phyloP scores from a whole-genome alignment of 371 early-diverging fungal species.

The Rhizomucor miehei region DNA sequence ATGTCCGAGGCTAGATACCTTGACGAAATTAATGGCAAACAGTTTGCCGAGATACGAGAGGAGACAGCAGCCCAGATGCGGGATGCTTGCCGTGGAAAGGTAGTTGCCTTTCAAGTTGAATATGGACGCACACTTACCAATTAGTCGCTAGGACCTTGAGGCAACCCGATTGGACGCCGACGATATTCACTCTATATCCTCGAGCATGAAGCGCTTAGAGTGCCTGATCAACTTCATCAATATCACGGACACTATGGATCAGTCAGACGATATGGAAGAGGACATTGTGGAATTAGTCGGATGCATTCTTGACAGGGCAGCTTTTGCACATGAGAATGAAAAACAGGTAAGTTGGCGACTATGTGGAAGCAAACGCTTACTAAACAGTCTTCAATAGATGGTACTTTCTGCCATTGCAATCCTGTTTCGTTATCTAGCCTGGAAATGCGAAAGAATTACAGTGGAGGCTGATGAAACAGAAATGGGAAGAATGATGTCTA shows the following conservation, averaged over 20 bases:
- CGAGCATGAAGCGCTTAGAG: conserved; percentile 38
- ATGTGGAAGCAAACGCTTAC: not conserved
- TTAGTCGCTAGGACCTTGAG: conserved; percentile 36
- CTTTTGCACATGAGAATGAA: conserved; percentile 30
- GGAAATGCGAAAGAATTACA: conserved; percentile 33
- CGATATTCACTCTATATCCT: conserved; percentile 40
- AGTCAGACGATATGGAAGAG: conserved; percentile 30
- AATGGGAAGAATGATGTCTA: conserved; percentile 6
- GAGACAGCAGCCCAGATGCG: conserved; percentile 39
- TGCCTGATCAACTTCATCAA: conserved; percentile 33
- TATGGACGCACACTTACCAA: not conserved
- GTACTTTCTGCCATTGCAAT: conserved; percentile 29
- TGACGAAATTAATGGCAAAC: conserved; percentile 28
- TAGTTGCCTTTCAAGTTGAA: not conserved
- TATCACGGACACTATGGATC: conserved; percentile 35
- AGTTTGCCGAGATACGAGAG: conserved; percentile 37
- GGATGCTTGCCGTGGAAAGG: conserved; percentile 39
- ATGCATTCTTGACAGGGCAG: conserved; percentile 31
- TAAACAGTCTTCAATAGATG: conserved; percentile 11
- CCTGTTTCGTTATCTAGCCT: conserved; percentile 40
- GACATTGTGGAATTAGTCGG: conserved; percentile 26
- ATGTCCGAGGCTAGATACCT: conserved; percentile 39
- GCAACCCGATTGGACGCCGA: conserved; percentile 34
- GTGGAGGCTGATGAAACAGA: conserved; percentile 10
- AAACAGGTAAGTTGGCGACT: conserved; percentile 16